Evolutionary conservation across 345 rosid genomes (phyloP).

Genomic region (Euphorbia peplus): DNA sequence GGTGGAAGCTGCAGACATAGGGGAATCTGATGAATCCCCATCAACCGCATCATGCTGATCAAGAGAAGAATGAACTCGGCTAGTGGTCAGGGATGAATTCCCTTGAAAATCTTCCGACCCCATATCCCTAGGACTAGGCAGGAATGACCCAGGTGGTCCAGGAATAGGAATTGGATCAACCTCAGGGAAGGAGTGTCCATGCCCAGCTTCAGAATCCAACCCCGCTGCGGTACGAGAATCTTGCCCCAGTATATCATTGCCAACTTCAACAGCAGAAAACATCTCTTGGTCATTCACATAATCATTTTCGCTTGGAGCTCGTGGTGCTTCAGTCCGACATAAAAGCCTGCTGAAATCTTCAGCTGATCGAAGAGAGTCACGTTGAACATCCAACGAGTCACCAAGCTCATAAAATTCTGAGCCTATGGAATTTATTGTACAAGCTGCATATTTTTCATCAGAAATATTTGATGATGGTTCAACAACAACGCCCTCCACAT

Average conservation of each 20-base stretch:
- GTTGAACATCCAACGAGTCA: conserved; percentile 29
- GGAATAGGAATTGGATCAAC: conserved; percentile 96
- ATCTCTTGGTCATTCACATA: conserved; percentile 43
- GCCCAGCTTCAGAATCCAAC: conserved; percentile 42
- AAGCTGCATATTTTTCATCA: conserved; percentile 25
- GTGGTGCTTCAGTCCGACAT: conserved; percentile 32
- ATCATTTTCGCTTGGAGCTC: conserved; percentile 25
- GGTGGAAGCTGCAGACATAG: conserved; percentile 68
- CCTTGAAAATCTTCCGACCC: conserved; percentile 87
- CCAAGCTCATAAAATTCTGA: conserved; percentile 28
- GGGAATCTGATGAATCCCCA: conserved; percentile 80
- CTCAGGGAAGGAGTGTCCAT: conserved; percentile 59
- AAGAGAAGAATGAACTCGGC: conserved; percentile 72
- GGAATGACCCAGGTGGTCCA: conserved; percentile 95
- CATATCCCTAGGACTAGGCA: conserved; percentile 93
- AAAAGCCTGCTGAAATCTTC: conserved; percentile 39
- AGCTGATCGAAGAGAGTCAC: conserved; percentile 39
- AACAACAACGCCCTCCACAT: conserved; percentile 14
- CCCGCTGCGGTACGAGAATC: conserved; percentile 32
- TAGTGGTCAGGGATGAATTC: conserved; percentile 80
- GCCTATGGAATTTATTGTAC: conserved; percentile 30
- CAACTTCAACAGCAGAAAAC: conserved; percentile 52
- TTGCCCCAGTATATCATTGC: conserved; percentile 34
- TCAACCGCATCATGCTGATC: conserved; percentile 66
- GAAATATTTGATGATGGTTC: conserved; percentile 15